phyloP scores from a whole-genome alignment of 2,329 filamentous ascomycete genomes.

The Trichoderma sp. region DNA sequence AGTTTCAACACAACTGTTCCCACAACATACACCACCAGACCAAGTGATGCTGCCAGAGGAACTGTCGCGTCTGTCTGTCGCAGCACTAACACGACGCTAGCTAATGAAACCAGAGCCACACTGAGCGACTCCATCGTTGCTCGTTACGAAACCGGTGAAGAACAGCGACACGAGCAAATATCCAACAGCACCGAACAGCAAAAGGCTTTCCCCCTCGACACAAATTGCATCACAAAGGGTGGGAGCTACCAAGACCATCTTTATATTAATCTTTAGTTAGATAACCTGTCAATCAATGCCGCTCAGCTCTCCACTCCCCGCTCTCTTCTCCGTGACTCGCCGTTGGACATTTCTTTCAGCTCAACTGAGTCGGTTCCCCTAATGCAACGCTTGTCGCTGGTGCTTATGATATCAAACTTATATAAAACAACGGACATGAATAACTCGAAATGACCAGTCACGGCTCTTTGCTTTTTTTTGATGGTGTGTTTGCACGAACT shows the following conservation, averaged over 20 bases:
- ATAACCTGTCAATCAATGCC: not conserved
- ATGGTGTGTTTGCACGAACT: not conserved
- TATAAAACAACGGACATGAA: not conserved
- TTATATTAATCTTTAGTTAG: not conserved
- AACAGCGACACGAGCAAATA: not conserved
- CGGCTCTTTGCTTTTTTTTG: not conserved
- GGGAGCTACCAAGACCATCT: not conserved
- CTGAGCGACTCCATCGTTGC: constrained; percentile 10
- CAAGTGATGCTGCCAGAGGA: not conserved
- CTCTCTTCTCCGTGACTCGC: not conserved
- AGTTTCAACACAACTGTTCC: not conserved
- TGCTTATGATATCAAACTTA: not conserved
- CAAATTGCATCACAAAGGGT: not conserved
- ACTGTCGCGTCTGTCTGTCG: not conserved
- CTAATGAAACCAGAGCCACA: not conserved
- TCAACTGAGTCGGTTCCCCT: not conserved
- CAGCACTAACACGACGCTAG: not conserved
- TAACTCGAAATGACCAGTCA: not conserved
- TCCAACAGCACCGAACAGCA: not conserved
- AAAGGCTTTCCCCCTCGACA: not conserved
- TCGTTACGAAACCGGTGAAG: not conserved
- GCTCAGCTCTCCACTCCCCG: not conserved
- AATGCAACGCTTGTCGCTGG: not conserved
- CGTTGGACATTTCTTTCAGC: not conserved
- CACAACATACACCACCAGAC: not conserved